Conservation (phyloP, 371 early-diverging fungal genomes). For the Saksenaea vasiformis region DNA sequence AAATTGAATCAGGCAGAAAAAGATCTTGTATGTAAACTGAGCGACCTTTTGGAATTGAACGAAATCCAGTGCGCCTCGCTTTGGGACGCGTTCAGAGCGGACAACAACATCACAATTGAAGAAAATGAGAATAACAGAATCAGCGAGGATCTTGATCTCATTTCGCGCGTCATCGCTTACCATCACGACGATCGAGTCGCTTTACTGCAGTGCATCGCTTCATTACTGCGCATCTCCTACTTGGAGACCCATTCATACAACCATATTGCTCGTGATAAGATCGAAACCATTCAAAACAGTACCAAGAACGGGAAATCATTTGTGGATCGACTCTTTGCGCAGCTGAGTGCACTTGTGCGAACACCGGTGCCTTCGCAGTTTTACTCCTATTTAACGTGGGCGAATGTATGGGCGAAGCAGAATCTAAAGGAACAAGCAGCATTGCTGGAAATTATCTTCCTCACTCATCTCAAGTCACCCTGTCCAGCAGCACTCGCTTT, state of each 20-base stretch:
- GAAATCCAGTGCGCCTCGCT: conserved; percentile 35
- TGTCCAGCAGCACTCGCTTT: conserved; percentile 21
- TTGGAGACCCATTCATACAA: conserved; percentile 29
- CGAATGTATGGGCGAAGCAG: conserved; percentile 38
- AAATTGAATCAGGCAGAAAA: conserved; percentile 35
- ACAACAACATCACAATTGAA: conserved; percentile 2
- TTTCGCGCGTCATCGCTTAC: conserved; percentile 21
- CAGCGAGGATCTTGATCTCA: conserved; percentile 22
- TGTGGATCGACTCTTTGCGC: conserved; percentile 30
- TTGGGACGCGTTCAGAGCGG: conserved; percentile 33
- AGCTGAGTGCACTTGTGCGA: conserved; percentile 28
- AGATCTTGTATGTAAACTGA: conserved; percentile 32
- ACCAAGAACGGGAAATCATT: conserved; percentile 17
- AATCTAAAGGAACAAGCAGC: conserved; percentile 42
- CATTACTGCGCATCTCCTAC: conserved; percentile 33
- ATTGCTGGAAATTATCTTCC: conserved; percentile 39
- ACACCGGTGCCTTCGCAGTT: conserved; percentile 18
- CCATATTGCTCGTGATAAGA: conserved; percentile 24
- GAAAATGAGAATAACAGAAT: conserved; percentile 5
- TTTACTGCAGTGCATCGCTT: conserved; percentile 38
- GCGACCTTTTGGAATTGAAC: conserved; percentile 32
- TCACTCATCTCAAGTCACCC: conserved; percentile 17
- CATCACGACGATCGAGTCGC: conserved; percentile 43
- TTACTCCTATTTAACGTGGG: conserved; percentile 10
- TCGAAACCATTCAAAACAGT: conserved; percentile 14